Evolutionary conservation across 495 filamentous ascomycete genomes (phyloP).

Genomic region (Jackrogersella minutella): DNA sequence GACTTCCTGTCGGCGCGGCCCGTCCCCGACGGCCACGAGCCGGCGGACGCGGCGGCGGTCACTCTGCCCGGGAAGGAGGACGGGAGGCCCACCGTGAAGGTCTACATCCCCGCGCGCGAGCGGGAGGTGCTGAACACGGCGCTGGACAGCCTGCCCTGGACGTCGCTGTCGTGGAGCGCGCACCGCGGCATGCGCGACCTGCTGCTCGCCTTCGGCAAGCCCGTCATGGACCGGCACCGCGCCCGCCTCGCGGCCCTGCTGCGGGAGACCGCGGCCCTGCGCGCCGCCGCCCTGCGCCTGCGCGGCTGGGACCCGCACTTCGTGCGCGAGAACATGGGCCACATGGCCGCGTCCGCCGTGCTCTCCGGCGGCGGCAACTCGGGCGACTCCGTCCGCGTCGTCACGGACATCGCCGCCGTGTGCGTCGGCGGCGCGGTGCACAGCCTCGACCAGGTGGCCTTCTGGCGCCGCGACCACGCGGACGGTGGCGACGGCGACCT

Average conservation of each 20-base stretch:
- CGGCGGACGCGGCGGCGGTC: slow-evolving; percentile 8
- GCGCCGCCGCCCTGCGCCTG: slow-evolving; percentile 20
- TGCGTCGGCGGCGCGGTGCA: slow-evolving; percentile 11
- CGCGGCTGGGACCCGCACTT: slow-evolving; percentile 44
- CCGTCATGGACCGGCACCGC: slow-evolving; percentile 43
- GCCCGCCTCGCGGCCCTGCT: slow-evolving; percentile 34
- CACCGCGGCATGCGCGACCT: slow-evolving; percentile 48
- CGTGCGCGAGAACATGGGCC: slow-evolving; percentile 41
- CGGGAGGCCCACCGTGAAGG: slow-evolving; percentile 1
- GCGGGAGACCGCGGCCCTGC: slow-evolving; percentile 11
- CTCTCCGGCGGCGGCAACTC: slow-evolving; percentile 45
- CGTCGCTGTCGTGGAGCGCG: slow-evolving; percentile 46
- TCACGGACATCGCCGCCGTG: slow-evolving; percentile 28
- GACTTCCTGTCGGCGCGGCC: slow-evolving; percentile 40
- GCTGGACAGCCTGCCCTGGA: slow-evolving; percentile 49
- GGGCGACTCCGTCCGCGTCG: slow-evolving; percentile 47
- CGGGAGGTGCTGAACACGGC: slow-evolving; percentile 25
- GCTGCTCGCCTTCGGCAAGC: slow-evolving; percentile 42
- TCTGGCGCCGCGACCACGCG: slow-evolving; percentile 23
- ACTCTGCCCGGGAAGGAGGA: slow-evolving; percentile 19
- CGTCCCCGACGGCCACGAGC: neutral
- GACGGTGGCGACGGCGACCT: neutral
- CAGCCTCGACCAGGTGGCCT: slow-evolving; percentile 29
- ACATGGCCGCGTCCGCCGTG: slow-evolving; percentile 41
- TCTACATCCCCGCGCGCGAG: slow-evolving; percentile 35